These are phyloP conservation scores for Neurospora tetrasperma DNA, from an alignment of 495 filamentous ascomycete species.

Conservation along the genomic window DNA sequence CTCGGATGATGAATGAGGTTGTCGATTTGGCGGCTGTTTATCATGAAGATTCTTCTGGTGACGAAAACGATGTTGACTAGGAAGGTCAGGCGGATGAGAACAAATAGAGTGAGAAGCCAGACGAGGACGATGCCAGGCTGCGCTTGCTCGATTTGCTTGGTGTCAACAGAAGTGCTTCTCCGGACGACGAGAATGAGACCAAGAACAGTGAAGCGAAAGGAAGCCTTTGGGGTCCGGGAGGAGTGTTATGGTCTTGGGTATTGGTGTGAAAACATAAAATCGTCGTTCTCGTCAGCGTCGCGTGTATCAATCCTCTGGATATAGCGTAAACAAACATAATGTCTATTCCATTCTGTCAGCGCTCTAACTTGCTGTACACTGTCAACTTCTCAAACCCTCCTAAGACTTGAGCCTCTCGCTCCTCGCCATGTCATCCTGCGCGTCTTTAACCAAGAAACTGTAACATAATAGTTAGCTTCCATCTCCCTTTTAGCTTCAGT, in stretches of 20 bases:
- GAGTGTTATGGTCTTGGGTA: neutral
- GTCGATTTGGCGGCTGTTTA: neutral
- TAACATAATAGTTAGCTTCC: neutral
- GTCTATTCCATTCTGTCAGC: neutral
- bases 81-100: neutral
- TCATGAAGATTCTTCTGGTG: neutral
- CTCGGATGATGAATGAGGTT: neutral
- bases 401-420: conserved; percentile 27
- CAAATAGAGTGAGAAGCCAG: neutral
- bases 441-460: conserved; percentile 71
- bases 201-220: neutral
- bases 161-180: neutral
- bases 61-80: neutral
- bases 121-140: neutral
- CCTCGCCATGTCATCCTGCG: conserved; percentile 59
- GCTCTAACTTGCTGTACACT: neutral
- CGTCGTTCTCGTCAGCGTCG: neutral
- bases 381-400: neutral
- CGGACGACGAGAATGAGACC: neutral
- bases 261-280: neutral
- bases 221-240: neutral
- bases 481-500: neutral
- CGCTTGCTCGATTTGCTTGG: neutral
- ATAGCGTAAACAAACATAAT: neutral
- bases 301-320: neutral